A percentile compares a stretch with the other conserved stretches of the same genome.
Evolutionary conservation across 164 flowering plant species (phyloP).

Genomic region (Chloranthus sessilifolius): DNA sequence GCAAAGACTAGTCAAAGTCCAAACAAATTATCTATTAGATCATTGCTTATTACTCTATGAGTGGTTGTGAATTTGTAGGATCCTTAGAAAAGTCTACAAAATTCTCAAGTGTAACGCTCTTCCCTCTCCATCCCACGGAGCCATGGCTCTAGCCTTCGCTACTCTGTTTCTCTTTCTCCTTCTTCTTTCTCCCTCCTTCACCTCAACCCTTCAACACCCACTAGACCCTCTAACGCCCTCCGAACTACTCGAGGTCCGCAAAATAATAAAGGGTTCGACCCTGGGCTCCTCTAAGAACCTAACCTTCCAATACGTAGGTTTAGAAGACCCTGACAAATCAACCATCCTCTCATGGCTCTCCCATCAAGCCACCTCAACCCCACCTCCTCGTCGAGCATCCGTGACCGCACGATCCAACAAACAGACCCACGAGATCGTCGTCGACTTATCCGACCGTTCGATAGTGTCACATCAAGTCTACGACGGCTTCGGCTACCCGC

Average conservation of each 20-base stretch:
- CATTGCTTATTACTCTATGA: too few species aligned
- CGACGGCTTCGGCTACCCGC: slow-evolving; percentile 42
- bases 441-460: slow-evolving; percentile 28
- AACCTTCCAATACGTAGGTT: slow-evolving; percentile 34
- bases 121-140: background rate
- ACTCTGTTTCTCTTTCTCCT: background rate
- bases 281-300: slow-evolving; percentile 12
- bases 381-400: slow-evolving; percentile 45
- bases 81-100: too few species aligned
- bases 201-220: slow-evolving; percentile 22
- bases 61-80: too few species aligned
- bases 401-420: slow-evolving; percentile 24
- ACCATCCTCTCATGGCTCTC: slow-evolving; percentile 26
- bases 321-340: slow-evolving; percentile 38
- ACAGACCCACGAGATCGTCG: slow-evolving; percentile 32
- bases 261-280: slow-evolving; percentile 15
- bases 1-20: too few species aligned
- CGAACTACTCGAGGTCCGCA: slow-evolving; percentile 22
- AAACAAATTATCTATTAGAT: too few species aligned
- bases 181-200: background rate
- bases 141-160: slow-evolving; percentile 1
- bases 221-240: slow-evolving; percentile 33
- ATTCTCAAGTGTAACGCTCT: too few species aligned
- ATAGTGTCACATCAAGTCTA: slow-evolving; percentile 24
- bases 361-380: background rate